phyloP scores from a whole-genome alignment of 169 alveolate species.

The Cryptosporidium bovis region DNA sequence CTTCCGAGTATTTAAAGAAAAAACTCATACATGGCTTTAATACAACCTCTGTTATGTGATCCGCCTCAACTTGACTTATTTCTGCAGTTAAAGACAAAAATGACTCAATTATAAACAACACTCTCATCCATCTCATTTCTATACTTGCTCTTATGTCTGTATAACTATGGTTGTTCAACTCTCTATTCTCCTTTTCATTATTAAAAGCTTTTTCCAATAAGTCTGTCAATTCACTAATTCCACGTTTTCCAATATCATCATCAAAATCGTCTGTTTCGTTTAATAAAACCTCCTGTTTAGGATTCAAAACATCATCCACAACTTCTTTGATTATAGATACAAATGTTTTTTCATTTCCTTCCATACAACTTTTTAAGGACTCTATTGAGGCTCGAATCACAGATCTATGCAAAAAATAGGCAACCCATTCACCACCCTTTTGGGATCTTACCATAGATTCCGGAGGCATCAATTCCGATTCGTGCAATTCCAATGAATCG shows the following conservation, averaged over 20 bases:
- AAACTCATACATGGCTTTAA: constrained; percentile 31
- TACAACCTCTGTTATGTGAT: constrained; percentile 18
- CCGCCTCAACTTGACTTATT: background rate
- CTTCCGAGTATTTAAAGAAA: constrained; percentile 12
- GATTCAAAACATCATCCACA: constrained; percentile 28
- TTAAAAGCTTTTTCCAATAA: background rate
- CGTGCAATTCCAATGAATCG: constrained; percentile 38
- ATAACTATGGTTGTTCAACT: constrained; percentile 4
- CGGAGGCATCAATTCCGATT: constrained; percentile 55
- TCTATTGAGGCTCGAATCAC: constrained; percentile 34
- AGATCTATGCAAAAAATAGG: constrained; percentile 55
- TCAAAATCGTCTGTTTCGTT: background rate
- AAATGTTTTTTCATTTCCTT: background rate
- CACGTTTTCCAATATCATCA: constrained; percentile 10
- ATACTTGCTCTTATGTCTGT: background rate
- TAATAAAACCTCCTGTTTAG: constrained; percentile 1
- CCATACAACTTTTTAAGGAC: constrained; percentile 11
- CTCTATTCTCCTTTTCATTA: background rate
- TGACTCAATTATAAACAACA: constrained; percentile 35
- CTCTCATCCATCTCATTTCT: constrained; percentile 52
- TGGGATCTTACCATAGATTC: constrained; percentile 45
- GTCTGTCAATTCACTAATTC: constrained; percentile 3
- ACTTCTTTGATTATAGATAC: background rate
- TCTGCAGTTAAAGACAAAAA: constrained; percentile 1
- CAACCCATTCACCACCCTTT: constrained; percentile 73